Evolutionary conservation across 1,284 basidiomycete species (phyloP).

Genomic region (Takashimella tepidaria): DNA sequence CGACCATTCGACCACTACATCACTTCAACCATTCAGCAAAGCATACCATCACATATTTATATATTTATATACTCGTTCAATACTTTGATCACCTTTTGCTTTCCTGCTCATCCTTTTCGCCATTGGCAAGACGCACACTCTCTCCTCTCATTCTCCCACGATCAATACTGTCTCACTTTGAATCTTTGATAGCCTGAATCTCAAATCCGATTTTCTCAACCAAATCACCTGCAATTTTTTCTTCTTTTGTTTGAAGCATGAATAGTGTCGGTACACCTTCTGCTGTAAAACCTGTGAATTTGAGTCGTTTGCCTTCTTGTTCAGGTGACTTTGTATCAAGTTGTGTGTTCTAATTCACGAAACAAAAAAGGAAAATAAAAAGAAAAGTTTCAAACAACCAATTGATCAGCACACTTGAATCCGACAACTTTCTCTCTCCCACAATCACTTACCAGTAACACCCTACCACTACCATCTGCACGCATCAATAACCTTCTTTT

Average conservation of each 20-base stretch:
- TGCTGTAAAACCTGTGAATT: background rate
- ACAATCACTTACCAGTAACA: slow-evolving; percentile 34
- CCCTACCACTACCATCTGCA: slow-evolving; percentile 37
- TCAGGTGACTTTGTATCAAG: background rate
- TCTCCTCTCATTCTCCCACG: no score
- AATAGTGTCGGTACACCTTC: background rate
- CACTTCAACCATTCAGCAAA: no score
- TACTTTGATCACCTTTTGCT: no score
- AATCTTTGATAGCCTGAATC: no score
- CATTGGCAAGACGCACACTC: no score
- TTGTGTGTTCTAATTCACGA: background rate
- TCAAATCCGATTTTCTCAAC: background rate
- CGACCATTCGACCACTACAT: no score
- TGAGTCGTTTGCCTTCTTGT: background rate
- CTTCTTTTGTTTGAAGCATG: background rate
- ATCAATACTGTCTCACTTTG: no score
- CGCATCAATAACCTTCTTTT: slow-evolving; percentile 43
- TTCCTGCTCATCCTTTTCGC: no score
- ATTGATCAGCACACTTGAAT: background rate
- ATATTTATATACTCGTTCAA: no score
- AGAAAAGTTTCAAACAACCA: no score
- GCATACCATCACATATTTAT: no score
- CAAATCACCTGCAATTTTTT: background rate
- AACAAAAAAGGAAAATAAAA: no score
- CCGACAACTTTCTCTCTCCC: background rate